phyloP scores from a whole-genome alignment of 179 eudicot genomes.

The Spergularia azorica region DNA sequence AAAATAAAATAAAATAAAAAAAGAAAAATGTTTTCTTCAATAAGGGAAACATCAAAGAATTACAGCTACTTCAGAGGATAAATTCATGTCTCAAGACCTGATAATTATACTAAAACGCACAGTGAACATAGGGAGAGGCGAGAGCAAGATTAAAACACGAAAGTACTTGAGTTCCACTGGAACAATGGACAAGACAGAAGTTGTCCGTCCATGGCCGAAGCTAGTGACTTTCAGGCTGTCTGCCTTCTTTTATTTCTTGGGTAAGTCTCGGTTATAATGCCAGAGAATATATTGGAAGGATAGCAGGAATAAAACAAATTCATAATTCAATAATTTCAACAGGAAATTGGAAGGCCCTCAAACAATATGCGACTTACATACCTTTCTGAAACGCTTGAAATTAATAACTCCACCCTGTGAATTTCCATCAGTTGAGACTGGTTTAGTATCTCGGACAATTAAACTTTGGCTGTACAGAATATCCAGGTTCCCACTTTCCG shows the following conservation, averaged over 20 bases:
- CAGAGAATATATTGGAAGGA: background rate
- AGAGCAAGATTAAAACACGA: background rate
- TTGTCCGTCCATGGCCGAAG: background rate
- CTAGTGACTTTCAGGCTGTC: background rate
- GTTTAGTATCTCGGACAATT: constrained; percentile 53
- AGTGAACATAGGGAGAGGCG: background rate
- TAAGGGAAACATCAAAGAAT: background rate
- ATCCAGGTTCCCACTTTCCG: constrained; percentile 62
- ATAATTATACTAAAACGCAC: background rate
- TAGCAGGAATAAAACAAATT: background rate
- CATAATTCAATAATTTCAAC: background rate
- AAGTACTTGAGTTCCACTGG: background rate
- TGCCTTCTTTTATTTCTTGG: background rate
- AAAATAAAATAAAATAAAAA: too few relatives aligned
- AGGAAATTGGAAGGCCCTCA: background rate
- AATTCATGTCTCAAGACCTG: background rate
- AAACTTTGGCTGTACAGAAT: constrained; percentile 76
- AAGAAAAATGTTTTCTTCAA: background rate
- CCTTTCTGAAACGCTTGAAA: constrained; percentile 95
- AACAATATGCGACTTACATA: constrained; percentile 21
- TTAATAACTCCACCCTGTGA: constrained; percentile 44
- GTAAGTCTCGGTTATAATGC: background rate
- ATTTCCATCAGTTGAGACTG: constrained; percentile 34
- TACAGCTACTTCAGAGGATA: background rate
- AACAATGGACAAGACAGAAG: background rate